These are phyloP conservation scores for Apocynum venetum DNA, from an alignment of 257 asterid genomes.

Conservation along the genomic window DNA sequence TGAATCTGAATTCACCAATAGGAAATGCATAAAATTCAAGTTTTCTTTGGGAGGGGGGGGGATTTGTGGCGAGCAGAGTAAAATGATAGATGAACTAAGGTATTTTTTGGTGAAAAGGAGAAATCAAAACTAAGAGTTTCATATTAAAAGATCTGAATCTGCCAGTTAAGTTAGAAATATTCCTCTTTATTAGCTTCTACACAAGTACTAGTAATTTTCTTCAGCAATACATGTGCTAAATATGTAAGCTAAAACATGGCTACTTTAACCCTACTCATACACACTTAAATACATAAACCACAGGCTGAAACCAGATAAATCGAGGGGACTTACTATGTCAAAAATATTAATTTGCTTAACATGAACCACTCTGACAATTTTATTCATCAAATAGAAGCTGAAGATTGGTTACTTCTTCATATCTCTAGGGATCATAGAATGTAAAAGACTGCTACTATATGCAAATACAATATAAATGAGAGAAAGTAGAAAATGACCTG, in stretches of 20 bases:
- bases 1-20: no score
- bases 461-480: background rate
- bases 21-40: no score
- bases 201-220: background rate
- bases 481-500: slow-evolving; percentile 43
- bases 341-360: background rate
- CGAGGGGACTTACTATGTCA: no score
- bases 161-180: background rate
- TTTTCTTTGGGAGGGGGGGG: no score
- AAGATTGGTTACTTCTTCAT: background rate
- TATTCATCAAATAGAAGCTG: background rate
- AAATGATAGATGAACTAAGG: background rate
- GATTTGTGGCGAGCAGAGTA: no score
- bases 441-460: background rate
- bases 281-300: background rate
- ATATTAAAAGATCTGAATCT: background rate
- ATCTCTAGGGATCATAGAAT: background rate
- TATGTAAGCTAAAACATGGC: background rate
- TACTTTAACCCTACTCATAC: background rate
- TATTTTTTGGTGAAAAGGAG: background rate
- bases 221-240: background rate
- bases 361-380: background rate
- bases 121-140: background rate
- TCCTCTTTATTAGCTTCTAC: background rate
- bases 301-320: no score